Evolutionary conservation across 495 filamentous ascomycete species (phyloP).

Genomic region (Talaromyces liani): DNA sequence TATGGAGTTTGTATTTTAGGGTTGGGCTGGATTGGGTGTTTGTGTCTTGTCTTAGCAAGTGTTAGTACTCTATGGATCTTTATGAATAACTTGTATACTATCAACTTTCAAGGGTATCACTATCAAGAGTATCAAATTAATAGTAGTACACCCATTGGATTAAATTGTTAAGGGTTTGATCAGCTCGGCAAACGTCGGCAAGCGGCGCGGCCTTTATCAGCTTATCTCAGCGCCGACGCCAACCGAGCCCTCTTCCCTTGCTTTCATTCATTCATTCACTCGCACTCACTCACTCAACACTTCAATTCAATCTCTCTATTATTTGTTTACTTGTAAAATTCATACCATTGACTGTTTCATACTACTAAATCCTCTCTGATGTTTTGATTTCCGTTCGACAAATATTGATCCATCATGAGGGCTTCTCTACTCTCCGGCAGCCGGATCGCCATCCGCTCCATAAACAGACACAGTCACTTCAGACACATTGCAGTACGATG

Average conservation of each 20-base stretch:
- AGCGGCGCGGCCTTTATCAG: background rate
- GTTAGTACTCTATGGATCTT: background rate
- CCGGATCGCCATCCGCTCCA: constrained; percentile 3
- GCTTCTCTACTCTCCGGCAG: constrained; percentile 14
- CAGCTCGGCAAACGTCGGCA: background rate
- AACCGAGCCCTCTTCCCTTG: constrained; percentile 21
- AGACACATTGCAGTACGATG: constrained; percentile 30
- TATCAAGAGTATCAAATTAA: no score
- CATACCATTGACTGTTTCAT: background rate
- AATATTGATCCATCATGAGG: constrained; percentile 13
- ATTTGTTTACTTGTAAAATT: background rate
- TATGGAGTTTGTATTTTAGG: background rate
- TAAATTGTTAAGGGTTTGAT: no score
- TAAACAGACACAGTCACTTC: background rate
- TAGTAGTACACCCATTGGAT: no score
- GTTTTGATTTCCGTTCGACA: background rate
- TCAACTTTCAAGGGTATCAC: no score
- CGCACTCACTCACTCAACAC: background rate
- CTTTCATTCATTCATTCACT: background rate
- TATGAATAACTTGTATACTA: background rate
- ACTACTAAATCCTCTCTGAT: background rate
- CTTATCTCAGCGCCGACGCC: constrained; percentile 19
- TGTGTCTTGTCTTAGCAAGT: background rate
- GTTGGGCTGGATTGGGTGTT: background rate
- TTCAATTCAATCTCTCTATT: background rate